Conservation (phyloP, 306 rosid species). For the Corylus avellana region DNA sequence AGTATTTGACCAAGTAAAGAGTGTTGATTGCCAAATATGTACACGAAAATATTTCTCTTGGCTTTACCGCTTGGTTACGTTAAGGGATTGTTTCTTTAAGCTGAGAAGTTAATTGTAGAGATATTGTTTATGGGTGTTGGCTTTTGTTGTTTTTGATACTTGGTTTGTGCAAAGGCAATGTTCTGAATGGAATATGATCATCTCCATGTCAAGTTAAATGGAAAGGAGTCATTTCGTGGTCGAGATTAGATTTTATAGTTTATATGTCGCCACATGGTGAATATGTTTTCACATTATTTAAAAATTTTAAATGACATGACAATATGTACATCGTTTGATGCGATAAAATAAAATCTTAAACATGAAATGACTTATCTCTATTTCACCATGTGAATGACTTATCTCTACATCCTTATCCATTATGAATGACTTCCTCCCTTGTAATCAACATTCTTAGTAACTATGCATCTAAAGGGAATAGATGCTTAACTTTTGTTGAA, state of each 20-base stretch:
- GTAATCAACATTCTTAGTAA: not conserved
- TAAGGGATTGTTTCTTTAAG: not conserved
- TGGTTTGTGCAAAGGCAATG: not conserved
- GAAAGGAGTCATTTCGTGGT: no score
- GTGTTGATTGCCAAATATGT: not conserved
- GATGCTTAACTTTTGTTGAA: not conserved
- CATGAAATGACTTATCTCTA: no score
- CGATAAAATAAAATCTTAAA: no score
- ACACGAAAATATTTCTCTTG: not conserved
- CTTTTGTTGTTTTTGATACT: not conserved
- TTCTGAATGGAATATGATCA: not conserved
- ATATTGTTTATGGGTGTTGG: not conserved
- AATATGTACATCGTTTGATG: no score
- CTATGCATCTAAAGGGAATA: not conserved
- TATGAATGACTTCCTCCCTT: not conserved
- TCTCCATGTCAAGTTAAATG: no score
- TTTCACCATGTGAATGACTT: no score
- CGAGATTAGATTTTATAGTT: no score
- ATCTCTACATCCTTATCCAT: no score
- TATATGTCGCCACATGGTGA: no score
- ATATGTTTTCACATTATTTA: no score
- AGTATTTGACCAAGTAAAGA: not conserved
- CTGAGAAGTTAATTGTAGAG: not conserved
- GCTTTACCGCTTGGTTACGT: not conserved
- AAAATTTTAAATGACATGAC: no score